Evolutionary conservation across 208 protist genomes (phyloP), one percentile per base, ranked within the genome.

Genomic region (Acanthamoeba lugdunensis): DNA sequence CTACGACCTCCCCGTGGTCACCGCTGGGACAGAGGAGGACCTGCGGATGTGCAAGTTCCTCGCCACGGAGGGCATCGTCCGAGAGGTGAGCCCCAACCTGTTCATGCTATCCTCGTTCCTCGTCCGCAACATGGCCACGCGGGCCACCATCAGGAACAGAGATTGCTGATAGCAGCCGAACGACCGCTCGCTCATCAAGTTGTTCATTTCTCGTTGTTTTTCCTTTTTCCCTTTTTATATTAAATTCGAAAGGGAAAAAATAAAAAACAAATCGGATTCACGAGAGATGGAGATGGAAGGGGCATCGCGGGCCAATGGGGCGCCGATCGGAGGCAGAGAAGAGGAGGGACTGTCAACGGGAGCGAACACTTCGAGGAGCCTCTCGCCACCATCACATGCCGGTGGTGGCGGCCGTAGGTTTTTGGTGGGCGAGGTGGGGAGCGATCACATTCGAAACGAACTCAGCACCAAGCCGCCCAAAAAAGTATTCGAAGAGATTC

Each of bases 401-500:
- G n/a, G n/a, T n/a, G n/a, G n/a, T 28, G 18, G 65, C 0, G 65
- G 65, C 30, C 52, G 81, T n/a, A 23, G 33, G 14, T 89, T 52
- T 48, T 21, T 89, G 30, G 81, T 89, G 48, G 81, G 81, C 16
- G 48, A 58, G 16, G 56, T 25, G 0, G 81, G 81, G 23, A 30
- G 52, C 48, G 81, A 89, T 48, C 81, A 89, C 81, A 89, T 89
- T 89, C 81, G 81, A n/a, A 89, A 89, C 23, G 81, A 58, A 45
- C 50, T 89, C 14, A 89, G 81, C 81, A 89, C 81, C 45, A 69
- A 58, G 50, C 52, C 81, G 2, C 81, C 81, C 28, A 58, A 67
- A 25, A 89, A 89, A 25, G 81, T 89, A 2, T 89, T 89, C 30
- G 81, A 58, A 25, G 81, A 89, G 52, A 89, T 89, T n/a, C 81